These are phyloP conservation scores for Cruciata laevipes DNA, from an alignment of 257 asterid species.

Conservation along the genomic window DNA sequence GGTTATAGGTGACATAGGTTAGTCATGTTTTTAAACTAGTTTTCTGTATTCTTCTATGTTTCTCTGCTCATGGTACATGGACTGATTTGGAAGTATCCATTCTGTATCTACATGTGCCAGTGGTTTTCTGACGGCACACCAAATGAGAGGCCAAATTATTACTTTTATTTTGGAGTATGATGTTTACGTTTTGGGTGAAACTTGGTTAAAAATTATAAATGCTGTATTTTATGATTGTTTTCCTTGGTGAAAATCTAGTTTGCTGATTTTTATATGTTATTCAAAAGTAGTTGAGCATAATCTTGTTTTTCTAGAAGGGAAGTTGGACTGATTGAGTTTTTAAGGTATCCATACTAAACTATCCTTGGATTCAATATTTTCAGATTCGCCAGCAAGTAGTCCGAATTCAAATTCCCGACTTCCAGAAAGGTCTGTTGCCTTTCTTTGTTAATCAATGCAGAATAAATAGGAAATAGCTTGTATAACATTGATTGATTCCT, in stretches of 20 bases:
- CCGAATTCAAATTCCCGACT: constrained; percentile 81
- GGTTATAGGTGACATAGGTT: constrained; percentile 68
- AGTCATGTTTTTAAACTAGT: constrained; percentile 24
- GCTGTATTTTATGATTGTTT: not conserved
- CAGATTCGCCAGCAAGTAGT: constrained; percentile 58
- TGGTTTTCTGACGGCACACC: not conserved
- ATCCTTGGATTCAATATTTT: constrained; percentile 3
- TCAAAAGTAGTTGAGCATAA: not conserved
- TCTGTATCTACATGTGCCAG: not conserved
- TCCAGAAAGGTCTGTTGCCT: constrained; percentile 68
- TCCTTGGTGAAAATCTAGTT: not conserved
- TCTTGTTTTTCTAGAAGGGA: not conserved
- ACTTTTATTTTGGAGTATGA: not conserved
- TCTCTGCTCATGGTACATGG: not conserved
- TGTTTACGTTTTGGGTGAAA: not conserved
- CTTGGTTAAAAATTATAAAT: not conserved
- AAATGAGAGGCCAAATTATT: not conserved
- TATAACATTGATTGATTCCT: not conserved
- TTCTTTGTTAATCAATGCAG: not conserved
- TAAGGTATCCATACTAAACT: not conserved
- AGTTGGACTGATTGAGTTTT: too few relatives aligned
- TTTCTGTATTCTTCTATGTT: not conserved
- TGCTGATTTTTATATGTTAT: not conserved
- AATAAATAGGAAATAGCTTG: not conserved
- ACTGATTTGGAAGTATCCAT: not conserved